phyloP scores from a whole-genome alignment of 768 basidiomycete genomes.

The Albatrellus ellisii region DNA sequence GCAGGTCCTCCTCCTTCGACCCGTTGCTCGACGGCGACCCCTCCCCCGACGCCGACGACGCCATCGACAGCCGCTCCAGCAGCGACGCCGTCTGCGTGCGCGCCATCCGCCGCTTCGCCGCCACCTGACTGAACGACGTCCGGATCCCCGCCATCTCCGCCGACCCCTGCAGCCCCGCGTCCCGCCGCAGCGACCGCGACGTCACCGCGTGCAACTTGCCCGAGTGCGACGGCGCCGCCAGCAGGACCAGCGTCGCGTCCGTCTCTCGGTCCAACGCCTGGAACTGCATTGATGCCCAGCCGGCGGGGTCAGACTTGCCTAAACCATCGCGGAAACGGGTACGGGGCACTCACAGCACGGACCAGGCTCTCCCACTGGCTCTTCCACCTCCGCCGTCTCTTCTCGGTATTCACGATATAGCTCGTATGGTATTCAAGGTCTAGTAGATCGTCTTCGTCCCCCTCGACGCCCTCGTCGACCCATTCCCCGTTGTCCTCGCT shows the following conservation, averaged over 20 bases:
- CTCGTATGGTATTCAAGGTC: conserved; percentile 68
- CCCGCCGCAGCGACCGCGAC: conserved; percentile 58
- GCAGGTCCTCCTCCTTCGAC: conserved; percentile 46
- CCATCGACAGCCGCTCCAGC: conserved; percentile 28
- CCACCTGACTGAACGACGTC: conserved; percentile 43
- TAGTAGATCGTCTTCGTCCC: conserved; percentile 57
- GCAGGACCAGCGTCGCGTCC: conserved; percentile 60
- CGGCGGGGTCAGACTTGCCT: conserved; percentile 21
- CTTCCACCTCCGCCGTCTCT: conserved; percentile 61
- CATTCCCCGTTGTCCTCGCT: conserved; percentile 21
- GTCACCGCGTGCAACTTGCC: conserved; percentile 49
- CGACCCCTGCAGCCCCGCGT: conserved; percentile 31
- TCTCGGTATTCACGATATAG: conserved; percentile 53
- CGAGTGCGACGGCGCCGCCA: conserved; percentile 65
- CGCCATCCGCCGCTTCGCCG: conserved; percentile 36
- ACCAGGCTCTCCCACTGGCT: conserved; percentile 61
- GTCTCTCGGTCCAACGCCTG: conserved; percentile 70
- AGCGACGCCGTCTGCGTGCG: conserved; percentile 37
- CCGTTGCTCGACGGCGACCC: conserved; percentile 42
- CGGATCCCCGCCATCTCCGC: conserved; percentile 40
- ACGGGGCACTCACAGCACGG: conserved; percentile 41
- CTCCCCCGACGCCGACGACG: conserved; percentile 34
- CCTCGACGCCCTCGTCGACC: conserved; percentile 57
- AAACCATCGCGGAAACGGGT: conserved; percentile 12
- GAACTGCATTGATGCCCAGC: conserved; percentile 37